Conservation (phyloP, 2,329 filamentous ascomycete genomes). For the Aquanectria penicillioides region DNA sequence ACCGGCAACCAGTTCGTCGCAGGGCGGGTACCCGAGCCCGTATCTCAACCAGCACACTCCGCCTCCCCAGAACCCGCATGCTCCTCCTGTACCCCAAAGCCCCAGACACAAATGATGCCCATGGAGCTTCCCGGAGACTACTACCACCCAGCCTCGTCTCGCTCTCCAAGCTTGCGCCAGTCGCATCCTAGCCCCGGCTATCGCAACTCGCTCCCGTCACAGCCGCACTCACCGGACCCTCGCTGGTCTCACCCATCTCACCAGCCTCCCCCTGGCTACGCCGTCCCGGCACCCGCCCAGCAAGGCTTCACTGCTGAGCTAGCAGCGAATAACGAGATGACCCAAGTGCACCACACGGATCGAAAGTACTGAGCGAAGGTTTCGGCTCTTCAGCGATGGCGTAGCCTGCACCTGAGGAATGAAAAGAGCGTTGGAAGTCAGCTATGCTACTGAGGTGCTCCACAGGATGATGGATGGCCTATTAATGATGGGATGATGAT, state of each 20-base stretch:
- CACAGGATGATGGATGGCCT: not conserved
- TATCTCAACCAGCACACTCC: conserved; percentile 34
- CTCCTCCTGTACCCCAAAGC: conserved; percentile 41
- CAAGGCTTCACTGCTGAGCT: conserved; percentile 56
- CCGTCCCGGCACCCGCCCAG: conserved; percentile 53
- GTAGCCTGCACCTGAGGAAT: not conserved
- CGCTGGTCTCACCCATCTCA: conserved; percentile 54
- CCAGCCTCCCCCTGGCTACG: conserved; percentile 39
- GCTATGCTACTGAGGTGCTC: not conserved
- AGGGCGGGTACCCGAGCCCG: conserved; percentile 23
- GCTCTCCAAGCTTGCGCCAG: conserved; percentile 42
- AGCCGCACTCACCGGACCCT: conserved; percentile 42
- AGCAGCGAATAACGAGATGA: conserved; percentile 58
- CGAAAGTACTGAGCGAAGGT: conserved; percentile 11
- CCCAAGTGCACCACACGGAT: conserved; percentile 52
- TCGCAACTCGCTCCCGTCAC: conserved; percentile 36
- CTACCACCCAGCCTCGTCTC: conserved; percentile 50
- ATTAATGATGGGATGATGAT: not conserved
- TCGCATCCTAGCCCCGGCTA: conserved; percentile 39
- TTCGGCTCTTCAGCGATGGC: not conserved
- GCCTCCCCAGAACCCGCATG: conserved; percentile 30
- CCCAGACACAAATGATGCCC: conserved; percentile 37
- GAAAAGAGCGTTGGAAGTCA: not conserved
- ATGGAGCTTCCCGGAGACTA: conserved; percentile 62
- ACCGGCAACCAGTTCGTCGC: conserved; percentile 15